Base-by-base conservation (phyloP, 257 asterid genomes). In the Lithospermum erythrorhizon region DNA sequence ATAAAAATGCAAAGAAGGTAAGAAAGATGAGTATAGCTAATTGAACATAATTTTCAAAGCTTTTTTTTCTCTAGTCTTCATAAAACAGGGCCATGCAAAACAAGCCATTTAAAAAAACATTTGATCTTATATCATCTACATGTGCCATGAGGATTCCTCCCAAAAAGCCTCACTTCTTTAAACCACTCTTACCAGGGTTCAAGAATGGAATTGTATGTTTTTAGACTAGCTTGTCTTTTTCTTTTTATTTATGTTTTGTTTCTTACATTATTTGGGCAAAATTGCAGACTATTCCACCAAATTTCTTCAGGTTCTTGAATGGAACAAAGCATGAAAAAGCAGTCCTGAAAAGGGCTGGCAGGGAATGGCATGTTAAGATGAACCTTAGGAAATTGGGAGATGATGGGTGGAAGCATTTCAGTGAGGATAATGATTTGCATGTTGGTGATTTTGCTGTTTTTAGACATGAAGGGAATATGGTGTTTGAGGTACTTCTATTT, bases 401-500 rank as follows among this genome's bases (percentile, higher is more conserved):
- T 8, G 62, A 58, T 23, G 74, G 74, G 32, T 69, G 74, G 74
- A 56, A 2, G 17, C 24, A 18, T 17, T 69, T 69, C 17, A 61
- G 25, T 2, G 47, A 27, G 27, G 74, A 69, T 1, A 48, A 63
- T 51, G 56, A 41, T 5, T 63, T 69, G 32, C 61, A 58, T n/a
- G 57, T 63, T 21, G 74, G 69, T 18, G 69, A 69, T 53, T 30
- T 54, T 0, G 56, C 63, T 52, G 63, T 63, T 13, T 69, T 69
- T 32, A 63, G 61, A 25, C 73, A 69, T 49, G 65, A 69, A 63
- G 69, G 73, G 45, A 1, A 63, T 5, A 57, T 22, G 65, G 65
- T 62, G 68, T 69, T 69, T 23, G 67, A 69, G 2, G 73, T 63
- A 10, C 8, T 45, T 24, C 24, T 69, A 15, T 69, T 58, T 21